Conservation (phyloP, 2,329 filamentous ascomycete genomes). For the Cladosporium cucumerinum region DNA sequence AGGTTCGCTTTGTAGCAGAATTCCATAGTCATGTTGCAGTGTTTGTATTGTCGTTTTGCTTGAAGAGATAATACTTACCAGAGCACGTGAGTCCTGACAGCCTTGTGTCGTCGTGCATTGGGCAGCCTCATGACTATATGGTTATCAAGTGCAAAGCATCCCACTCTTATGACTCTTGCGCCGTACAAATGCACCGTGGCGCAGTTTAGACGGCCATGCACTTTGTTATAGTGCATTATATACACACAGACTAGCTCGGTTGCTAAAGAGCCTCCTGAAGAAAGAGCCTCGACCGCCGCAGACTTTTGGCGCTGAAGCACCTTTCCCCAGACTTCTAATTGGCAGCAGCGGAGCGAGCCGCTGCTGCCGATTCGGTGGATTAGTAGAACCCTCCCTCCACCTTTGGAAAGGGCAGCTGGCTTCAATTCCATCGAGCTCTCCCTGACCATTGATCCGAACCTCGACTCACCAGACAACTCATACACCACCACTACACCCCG, state of each 20-base stretch:
- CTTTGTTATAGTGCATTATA: not conserved
- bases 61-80: not conserved
- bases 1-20: not conserved
- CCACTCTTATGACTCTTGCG: not conserved
- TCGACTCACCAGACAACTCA: not conserved
- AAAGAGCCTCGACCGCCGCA: conserved; percentile 1
- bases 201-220: not conserved
- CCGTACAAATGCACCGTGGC: not conserved
- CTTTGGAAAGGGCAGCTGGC: conserved; percentile 8
- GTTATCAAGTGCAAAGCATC: not conserved
- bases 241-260: not conserved
- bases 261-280: not conserved
- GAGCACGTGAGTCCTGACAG: not conserved
- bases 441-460: conserved; percentile 1
- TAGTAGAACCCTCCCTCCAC: not conserved
- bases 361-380: too few species aligned
- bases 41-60: not conserved
- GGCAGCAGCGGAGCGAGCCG: not conserved
- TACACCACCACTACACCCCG: not conserved
- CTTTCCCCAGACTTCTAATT: not conserved
- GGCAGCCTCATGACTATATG: not conserved
- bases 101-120: not conserved
- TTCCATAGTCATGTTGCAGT: not conserved
- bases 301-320: not conserved
- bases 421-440: conserved; percentile 11